Base-by-base conservation (phyloP, 2,329 filamentous ascomycete species). In the Chrysoporthe cubensis region DNA sequence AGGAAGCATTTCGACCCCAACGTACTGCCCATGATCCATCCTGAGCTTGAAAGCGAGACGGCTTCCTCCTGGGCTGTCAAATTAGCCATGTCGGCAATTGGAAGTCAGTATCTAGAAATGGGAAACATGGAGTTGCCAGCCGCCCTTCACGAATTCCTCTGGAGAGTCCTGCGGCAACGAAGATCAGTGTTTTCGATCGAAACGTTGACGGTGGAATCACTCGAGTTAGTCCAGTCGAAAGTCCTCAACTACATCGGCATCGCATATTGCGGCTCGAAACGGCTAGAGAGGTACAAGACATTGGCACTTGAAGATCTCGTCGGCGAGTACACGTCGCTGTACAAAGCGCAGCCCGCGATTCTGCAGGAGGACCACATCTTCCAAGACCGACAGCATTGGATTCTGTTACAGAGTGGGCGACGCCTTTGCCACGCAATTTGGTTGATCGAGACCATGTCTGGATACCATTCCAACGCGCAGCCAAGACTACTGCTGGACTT, bases 221-320 rank as follows among this genome's bases (percentile, higher is more conserved):
- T 67, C 13, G 40, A 40, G 4, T 14, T 67, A 2, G 56, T 57
- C 14, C 66, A 67, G 56, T 44, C 66, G 37, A 67, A 67, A 42
- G 3, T 67, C 2, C 62, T 67, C 62, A 65, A 61, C 18, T 67
- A 67, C 52, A 67, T 67, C 14, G 66, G 66, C 46, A 14, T 65
- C 32, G 57, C 66, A 4, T 67, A 67, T 37, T 60, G 66, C 9
- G 66, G 66, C 42, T 60, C 62, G 13, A 42, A 9, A 21, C 46
- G 66, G 37, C 66, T 67, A 26, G 66, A 67, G 40, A 61, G 26
- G 18, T 43, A 65, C 62, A 60, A 26, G 21, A 48, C 13, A 7
- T n/a, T 13, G n/a, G 57, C 62, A 42, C 62, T 67, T 18, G 56
- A 65, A 2, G 57, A 54, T 11, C 32, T 67, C 56, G 62, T 67